These are phyloP conservation scores for Exophiala mesophila DNA, from an alignment of 2,329 filamentous ascomycete genomes.

Conservation along the genomic window DNA sequence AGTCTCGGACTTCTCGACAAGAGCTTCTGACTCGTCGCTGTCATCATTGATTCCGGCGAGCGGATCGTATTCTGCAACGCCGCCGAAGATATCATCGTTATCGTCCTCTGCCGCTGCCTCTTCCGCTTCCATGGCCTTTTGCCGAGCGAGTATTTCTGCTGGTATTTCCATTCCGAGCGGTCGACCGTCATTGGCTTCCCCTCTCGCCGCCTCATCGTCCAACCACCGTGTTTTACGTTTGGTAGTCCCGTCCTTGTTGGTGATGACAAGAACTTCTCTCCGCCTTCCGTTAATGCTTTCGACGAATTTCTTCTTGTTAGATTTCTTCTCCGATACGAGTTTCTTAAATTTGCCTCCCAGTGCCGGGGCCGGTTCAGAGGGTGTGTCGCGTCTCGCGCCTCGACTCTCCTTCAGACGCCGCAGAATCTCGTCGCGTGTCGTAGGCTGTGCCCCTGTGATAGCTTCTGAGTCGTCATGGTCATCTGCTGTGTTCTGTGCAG, in stretches of 20 bases:
- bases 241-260: conserved; percentile 55
- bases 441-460: conserved; percentile 34
- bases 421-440: conserved; percentile 56
- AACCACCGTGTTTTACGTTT: conserved; percentile 58
- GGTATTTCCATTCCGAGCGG: conserved; percentile 50
- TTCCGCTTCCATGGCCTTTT: conserved; percentile 28
- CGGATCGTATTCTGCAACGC: conserved; percentile 56
- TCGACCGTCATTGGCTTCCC: conserved; percentile 39
- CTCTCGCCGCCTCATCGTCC: conserved; percentile 27
- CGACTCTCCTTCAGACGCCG: conserved; percentile 54
- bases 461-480: conserved; percentile 25
- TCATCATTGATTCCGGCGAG: conserved; percentile 50
- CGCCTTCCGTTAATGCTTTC: conserved; percentile 47
- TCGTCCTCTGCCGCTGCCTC: conserved; percentile 41
- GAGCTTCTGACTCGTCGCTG: conserved; percentile 39
- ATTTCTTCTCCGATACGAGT: conserved; percentile 37
- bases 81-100: conserved; percentile 60
- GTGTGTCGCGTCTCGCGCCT: conserved; percentile 29
- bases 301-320: conserved; percentile 45
- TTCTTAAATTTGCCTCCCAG: conserved; percentile 54
- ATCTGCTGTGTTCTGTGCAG: conserved; percentile 17
- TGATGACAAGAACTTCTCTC: conserved; percentile 55
- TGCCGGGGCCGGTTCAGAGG: conserved; percentile 44
- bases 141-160: conserved; percentile 36
- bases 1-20: conserved; percentile 23